These are phyloP conservation scores for Camptophora hylomeconis DNA, from an alignment of 2,329 filamentous ascomycete genomes.

Conservation along the genomic window DNA sequence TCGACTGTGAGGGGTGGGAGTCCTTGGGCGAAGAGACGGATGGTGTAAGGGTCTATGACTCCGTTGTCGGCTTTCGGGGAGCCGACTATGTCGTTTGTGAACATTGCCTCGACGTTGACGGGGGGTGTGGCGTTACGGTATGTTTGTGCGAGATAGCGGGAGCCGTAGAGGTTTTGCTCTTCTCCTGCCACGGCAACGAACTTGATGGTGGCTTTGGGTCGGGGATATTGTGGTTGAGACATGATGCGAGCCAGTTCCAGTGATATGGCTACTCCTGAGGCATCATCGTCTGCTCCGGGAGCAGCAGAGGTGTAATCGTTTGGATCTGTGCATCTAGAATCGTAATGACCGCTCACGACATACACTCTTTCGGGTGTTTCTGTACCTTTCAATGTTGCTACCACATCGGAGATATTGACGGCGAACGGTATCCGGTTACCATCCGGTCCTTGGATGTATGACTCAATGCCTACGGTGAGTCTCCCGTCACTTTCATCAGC, in stretches of 20 bases:
- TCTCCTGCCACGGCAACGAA: constrained; percentile 46
- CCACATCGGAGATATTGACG: constrained; percentile 40
- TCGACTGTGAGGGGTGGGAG: constrained; percentile 30
- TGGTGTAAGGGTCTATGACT: constrained; percentile 34
- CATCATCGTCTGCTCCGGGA: constrained; percentile 47
- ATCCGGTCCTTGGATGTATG: constrained; percentile 38
- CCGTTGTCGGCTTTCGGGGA: constrained; percentile 34
- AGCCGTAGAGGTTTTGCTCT: constrained; percentile 43
- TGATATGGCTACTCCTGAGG: constrained; percentile 40
- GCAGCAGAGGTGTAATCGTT: constrained; percentile 40
- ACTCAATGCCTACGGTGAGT: constrained; percentile 37
- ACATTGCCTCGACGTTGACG: constrained; percentile 43
- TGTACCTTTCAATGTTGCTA: constrained; percentile 38
- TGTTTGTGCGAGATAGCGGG: constrained; percentile 38
- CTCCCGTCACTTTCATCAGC: constrained; percentile 36
- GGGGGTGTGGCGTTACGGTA: constrained; percentile 33
- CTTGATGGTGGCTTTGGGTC: constrained; percentile 40
- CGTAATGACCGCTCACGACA: constrained; percentile 44
- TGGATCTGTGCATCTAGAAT: constrained; percentile 38
- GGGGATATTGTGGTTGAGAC: constrained; percentile 24
- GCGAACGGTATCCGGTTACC: constrained; percentile 35
- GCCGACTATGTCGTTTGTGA: constrained; percentile 47
- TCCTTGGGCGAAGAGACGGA: constrained; percentile 43
- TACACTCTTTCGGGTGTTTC: constrained; percentile 37
- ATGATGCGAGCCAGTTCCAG: constrained; percentile 44